phyloP scores from a whole-genome alignment of 371 early-diverging fungal species.

The Syncephalastrum racemosum region DNA sequence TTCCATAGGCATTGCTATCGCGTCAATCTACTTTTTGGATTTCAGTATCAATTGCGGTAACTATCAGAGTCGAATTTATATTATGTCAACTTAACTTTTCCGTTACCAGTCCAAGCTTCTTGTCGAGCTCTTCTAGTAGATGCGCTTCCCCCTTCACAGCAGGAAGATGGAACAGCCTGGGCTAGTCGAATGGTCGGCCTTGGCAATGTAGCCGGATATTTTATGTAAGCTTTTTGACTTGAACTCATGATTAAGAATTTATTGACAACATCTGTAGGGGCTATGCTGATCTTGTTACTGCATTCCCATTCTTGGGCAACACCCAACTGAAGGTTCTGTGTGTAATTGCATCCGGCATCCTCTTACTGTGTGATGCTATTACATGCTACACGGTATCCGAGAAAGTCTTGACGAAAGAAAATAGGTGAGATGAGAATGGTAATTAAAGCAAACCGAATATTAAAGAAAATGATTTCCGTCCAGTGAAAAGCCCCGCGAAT shows the following conservation, averaged over 20 bases:
- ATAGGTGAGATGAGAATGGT: slow-evolving; percentile 17
- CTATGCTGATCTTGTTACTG: slow-evolving; percentile 69
- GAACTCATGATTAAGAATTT: no score
- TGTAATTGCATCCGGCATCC: slow-evolving; percentile 65
- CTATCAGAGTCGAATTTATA: slow-evolving; percentile 11
- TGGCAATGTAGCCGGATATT: slow-evolving; percentile 86
- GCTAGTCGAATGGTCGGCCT: slow-evolving; percentile 89
- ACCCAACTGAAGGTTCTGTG: slow-evolving; percentile 85
- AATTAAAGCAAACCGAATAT: neutral
- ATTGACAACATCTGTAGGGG: slow-evolving; percentile 48
- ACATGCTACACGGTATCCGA: slow-evolving; percentile 73
- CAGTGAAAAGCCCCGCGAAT: slow-evolving; percentile 12
- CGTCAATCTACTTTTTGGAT: slow-evolving; percentile 84
- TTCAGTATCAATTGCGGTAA: slow-evolving; percentile 88
- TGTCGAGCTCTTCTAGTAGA: slow-evolving; percentile 91
- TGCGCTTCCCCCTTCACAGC: slow-evolving; percentile 74
- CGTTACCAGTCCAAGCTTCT: slow-evolving; percentile 68
- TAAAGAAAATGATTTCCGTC: neutral
- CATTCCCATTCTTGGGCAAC: slow-evolving; percentile 75
- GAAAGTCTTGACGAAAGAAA: slow-evolving; percentile 29
- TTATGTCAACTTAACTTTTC: neutral
- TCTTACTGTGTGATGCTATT: slow-evolving; percentile 59
- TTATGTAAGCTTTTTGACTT: slow-evolving; percentile 51
- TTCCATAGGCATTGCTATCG: slow-evolving; percentile 69
- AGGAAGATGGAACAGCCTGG: slow-evolving; percentile 88